These are phyloP conservation scores for Hemisphaericaspora lyxosophila DNA, from an alignment of 1,139 yeast species.

Conservation along the genomic window DNA sequence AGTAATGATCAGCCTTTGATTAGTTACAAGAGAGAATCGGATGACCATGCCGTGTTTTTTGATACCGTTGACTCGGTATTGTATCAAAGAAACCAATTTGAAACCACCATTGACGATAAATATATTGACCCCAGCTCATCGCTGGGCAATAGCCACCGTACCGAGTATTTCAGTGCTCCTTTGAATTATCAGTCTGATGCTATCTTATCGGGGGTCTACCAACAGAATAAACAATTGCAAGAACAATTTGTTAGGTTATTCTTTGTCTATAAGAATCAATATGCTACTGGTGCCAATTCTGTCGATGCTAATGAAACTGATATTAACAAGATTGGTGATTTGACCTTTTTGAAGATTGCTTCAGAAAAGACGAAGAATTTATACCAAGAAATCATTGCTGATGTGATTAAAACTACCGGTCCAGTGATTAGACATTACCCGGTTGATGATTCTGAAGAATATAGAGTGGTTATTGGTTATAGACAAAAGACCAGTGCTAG, in stretches of 20 bases:
- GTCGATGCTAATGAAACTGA: constrained; percentile 44
- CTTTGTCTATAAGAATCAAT: constrained; percentile 81
- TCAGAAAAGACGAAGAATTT: constrained; percentile 75
- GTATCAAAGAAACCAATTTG: constrained; percentile 45
- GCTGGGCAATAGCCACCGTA: constrained; percentile 52
- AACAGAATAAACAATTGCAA: constrained; percentile 30
- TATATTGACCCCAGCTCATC: constrained; percentile 65
- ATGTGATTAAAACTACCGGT: constrained; percentile 77
- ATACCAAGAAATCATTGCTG: constrained; percentile 69
- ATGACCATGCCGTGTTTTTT: constrained; percentile 89
- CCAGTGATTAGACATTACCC: constrained; percentile 91
- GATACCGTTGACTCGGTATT: constrained; percentile 56
- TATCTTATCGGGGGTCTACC: constrained; percentile 43
- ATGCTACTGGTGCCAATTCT: constrained; percentile 32
- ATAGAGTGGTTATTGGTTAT: constrained; percentile 86
- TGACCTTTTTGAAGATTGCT: constrained; percentile 75
- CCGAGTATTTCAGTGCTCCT: constrained; percentile 81
- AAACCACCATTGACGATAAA: constrained; percentile 73
- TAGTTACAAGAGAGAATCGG: constrained; percentile 72
- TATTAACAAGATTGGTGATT: constrained; percentile 71
- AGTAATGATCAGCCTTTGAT: constrained; percentile 50
- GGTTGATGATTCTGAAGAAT: constrained; percentile 73
- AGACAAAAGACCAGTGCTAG: constrained; percentile 83
- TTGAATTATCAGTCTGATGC: constrained; percentile 50
- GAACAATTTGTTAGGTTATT: constrained; percentile 71